Percentiles rank a stretch among this genome's conserved stretches.
Evolutionary conservation across 768 basidiomycete species (phyloP).

Genomic region (Daedaleopsis nitida): DNA sequence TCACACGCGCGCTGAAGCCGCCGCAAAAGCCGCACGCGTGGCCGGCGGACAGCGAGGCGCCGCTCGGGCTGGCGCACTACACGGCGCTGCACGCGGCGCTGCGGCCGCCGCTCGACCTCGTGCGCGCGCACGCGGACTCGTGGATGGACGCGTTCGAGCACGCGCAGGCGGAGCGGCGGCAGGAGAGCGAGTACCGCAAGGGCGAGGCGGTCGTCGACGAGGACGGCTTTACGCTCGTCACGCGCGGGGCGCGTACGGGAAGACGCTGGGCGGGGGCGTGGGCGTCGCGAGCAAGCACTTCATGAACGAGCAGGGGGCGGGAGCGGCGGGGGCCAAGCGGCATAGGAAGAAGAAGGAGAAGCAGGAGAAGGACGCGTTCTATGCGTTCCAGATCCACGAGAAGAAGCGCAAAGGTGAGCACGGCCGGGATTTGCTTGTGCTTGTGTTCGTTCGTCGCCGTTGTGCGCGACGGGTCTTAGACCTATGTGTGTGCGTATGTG

Average conservation of each 20-base stretch:
- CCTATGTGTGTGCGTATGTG: too few species aligned
- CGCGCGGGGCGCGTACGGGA: conserved; percentile 90
- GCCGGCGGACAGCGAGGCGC: conserved; percentile 59
- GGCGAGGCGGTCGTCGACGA: conserved; percentile 91
- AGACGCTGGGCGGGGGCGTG: conserved; percentile 82
- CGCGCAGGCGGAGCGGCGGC: conserved; percentile 60
- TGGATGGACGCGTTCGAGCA: conserved; percentile 79
- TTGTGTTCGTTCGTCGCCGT: conserved; percentile 5
- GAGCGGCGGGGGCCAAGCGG: conserved; percentile 33
- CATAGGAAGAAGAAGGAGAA: conserved; percentile 69
- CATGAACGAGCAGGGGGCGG: conserved; percentile 30
- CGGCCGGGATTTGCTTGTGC: neutral
- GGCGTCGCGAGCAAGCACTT: conserved; percentile 64
- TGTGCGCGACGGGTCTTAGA: too few species aligned
- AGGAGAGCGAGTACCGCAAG: conserved; percentile 68
- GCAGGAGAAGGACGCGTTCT: conserved; percentile 65
- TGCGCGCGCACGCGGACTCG: conserved; percentile 80
- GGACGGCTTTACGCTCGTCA: conserved; percentile 93
- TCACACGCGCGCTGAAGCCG: conserved; percentile 62
- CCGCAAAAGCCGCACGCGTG: conserved; percentile 60
- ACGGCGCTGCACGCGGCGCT: conserved; percentile 57
- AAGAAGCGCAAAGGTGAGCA: conserved; percentile 79
- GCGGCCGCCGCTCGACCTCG: conserved; percentile 74
- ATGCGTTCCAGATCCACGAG: conserved; percentile 89
- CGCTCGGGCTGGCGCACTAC: conserved; percentile 77